A percentile compares a stretch with the other conserved stretches of the same genome.
Evolutionary conservation across 129 eudicot species (phyloP).

Genomic region (Mikania micrantha): DNA sequence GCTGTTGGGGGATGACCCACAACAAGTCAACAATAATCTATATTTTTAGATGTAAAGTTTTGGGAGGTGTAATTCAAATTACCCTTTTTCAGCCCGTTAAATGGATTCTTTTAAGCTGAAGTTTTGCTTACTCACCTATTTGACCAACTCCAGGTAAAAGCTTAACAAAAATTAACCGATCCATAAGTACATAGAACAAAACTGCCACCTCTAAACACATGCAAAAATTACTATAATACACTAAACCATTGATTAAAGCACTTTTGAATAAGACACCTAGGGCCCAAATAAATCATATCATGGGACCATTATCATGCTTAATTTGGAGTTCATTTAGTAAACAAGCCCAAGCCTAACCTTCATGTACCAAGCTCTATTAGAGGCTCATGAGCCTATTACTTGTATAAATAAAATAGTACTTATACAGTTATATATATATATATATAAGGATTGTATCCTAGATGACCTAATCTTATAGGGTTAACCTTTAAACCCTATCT

Average conservation of each 20-base stretch:
- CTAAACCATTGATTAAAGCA: not conserved
- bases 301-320: not conserved
- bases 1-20: not conserved
- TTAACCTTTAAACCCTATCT: no score
- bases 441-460: no score
- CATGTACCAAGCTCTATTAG: not conserved
- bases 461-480: no score
- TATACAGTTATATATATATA: no score
- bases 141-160: not conserved
- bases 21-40: no score
- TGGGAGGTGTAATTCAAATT: not conserved
- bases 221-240: not conserved
- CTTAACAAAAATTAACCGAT: not conserved
- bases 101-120: not conserved
- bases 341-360: not conserved
- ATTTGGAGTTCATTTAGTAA: not conserved
- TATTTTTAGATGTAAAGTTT: no score
- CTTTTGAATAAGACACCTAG: not conserved
- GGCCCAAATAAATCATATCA: not conserved
- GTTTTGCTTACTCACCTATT: not conserved
- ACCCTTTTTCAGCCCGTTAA: no score
- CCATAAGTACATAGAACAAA: not conserved
- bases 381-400: not conserved
- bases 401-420: not conserved
- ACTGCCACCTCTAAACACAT: not conserved